phyloP scores from a whole-genome alignment of 108 stramenopile genomes.

The Schizochytrium sp. region DNA sequence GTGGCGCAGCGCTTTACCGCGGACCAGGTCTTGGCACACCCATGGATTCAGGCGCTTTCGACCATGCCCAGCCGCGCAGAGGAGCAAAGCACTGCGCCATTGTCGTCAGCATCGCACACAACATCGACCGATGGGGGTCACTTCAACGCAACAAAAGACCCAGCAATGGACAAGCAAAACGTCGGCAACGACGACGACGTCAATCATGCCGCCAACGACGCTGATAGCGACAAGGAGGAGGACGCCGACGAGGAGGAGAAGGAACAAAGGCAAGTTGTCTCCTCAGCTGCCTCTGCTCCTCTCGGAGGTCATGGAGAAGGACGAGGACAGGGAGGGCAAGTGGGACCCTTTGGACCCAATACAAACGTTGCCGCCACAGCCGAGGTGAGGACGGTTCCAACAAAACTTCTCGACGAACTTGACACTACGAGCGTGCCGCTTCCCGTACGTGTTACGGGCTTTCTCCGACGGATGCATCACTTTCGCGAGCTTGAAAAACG shows the following conservation, averaged over 20 bases:
- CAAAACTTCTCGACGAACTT: background rate
- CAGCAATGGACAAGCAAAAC: too few relatives aligned
- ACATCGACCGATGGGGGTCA: too few relatives aligned
- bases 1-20: conserved; percentile 57
- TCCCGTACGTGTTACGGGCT: background rate
- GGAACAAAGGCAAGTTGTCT: background rate
- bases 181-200: too few relatives aligned
- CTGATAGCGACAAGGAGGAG: too few relatives aligned
- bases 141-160: too few relatives aligned
- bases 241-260: too few relatives aligned
- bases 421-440: background rate
- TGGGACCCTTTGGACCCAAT: too few relatives aligned
- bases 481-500: background rate
- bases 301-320: background rate
- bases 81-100: background rate
- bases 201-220: too few relatives aligned
- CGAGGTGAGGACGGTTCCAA: background rate
- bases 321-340: too few relatives aligned
- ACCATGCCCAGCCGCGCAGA: background rate
- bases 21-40: conserved; percentile 58
- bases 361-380: too few relatives aligned
- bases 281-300: background rate
- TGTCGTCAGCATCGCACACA: too few relatives aligned
- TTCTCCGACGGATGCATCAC: background rate
- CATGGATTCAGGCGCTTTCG: conserved; percentile 44